Conservation (phyloP, 768 basidiomycete genomes). For the Exsudoporus frostii region DNA sequence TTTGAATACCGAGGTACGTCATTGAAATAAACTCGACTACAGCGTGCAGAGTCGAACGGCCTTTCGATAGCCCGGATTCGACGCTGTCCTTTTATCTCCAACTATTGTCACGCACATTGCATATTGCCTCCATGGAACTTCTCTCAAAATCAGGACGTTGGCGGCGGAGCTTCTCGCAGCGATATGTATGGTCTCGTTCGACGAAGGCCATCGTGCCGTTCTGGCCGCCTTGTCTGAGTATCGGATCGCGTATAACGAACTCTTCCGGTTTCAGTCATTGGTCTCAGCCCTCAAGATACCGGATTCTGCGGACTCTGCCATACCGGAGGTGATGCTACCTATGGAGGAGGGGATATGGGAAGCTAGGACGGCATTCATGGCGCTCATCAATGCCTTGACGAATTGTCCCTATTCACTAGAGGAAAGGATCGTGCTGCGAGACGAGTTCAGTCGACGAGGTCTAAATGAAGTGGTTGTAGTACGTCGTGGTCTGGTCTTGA, state of each 20-base stretch:
- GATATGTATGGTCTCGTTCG: conserved; percentile 69
- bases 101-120: conserved; percentile 69
- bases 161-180: conserved; percentile 80
- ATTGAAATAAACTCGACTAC: not conserved
- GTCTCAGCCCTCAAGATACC: conserved; percentile 59
- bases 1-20: conserved; percentile 75
- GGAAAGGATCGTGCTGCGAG: conserved; percentile 72
- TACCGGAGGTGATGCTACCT: conserved; percentile 33
- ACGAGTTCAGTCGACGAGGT: conserved; percentile 80
- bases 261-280: conserved; percentile 77
- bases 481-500: conserved; percentile 30
- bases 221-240: conserved; percentile 81
- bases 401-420: conserved; percentile 76
- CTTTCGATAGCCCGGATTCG: conserved; percentile 63
- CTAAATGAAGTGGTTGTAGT: conserved; percentile 84
- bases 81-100: conserved; percentile 58
- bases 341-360: conserved; percentile 77
- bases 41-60: not conserved
- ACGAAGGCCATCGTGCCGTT: conserved; percentile 71
- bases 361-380: conserved; percentile 70
- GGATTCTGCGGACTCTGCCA: conserved; percentile 38
- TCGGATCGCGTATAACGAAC: conserved; percentile 63
- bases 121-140: conserved; percentile 64
- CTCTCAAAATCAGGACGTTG: conserved; percentile 65
- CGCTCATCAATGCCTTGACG: conserved; percentile 74